Base-by-base conservation (phyloP, 192 early-diverging fungal genomes). In the Linnemannia elongata region DNA sequence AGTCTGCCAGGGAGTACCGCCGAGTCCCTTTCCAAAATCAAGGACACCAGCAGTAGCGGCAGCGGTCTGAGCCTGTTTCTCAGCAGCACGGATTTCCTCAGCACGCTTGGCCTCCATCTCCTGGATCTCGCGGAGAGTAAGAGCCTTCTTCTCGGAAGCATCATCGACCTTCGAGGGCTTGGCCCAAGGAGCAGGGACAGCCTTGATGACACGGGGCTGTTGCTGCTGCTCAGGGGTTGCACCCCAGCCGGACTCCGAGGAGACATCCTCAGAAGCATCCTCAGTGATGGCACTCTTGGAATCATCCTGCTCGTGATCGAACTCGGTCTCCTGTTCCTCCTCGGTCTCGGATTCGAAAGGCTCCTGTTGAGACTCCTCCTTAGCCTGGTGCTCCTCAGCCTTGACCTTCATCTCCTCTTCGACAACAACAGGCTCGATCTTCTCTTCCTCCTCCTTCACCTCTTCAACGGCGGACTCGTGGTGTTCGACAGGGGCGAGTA, bases 111-210 rank as follows among this genome's bases (percentile, higher is more conserved):
- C 91, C 75, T 93, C 92, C 83, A 90, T 80, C 76, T 92, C 92
- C 78, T 93, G 92, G 72, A 93, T 92, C 81, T 93, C 92, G 20
- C 90, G 89, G 13, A 93, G 68, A 33, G 91, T 91, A 22, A 87
- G 88, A 36, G 88, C 88, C 73, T 75, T 72, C 35, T 72, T 55
- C 30, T 82, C 63, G 47, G 81, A 72, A 47, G 69, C 74, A 42
- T 84, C 81, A 0, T 79, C 69, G 6, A 81, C 52, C 38, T 45
- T 24, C 15, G 68, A 30, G 30, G 77, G 69, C 72, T 85, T 85
- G 44, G 79, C 82, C 76, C 79, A 76, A 17, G 78, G 89, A 38
- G 87, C 80, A 10, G 87, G 75, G 38, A 69, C 68, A 15, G 77
- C 57, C 77, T 79, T 79, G 52, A 79, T 79, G 6, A 77, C 22